phyloP scores from a whole-genome alignment of 108 stramenopile species.

The Fragilaria crotonensis region DNA sequence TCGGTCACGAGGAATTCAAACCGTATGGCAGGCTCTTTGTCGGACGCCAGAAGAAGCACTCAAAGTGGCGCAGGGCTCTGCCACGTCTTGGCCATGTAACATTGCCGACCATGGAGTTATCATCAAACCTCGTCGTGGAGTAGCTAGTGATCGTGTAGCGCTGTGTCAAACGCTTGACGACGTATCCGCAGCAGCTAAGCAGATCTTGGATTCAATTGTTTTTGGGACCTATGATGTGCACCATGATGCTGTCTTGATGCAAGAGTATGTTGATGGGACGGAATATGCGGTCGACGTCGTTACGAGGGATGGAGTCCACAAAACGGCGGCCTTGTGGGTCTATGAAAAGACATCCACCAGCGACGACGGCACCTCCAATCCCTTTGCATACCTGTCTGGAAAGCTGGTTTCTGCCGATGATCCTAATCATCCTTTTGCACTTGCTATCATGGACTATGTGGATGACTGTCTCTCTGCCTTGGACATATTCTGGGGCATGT shows the following conservation, averaged over 20 bases:
- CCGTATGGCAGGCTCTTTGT: background rate
- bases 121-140: slow-evolving; percentile 75
- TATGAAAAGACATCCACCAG: slow-evolving; percentile 65
- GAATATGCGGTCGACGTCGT: slow-evolving; percentile 84
- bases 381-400: slow-evolving; percentile 61
- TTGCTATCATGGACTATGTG: slow-evolving; percentile 29
- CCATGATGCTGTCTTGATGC: slow-evolving; percentile 47
- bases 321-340: slow-evolving; percentile 76
- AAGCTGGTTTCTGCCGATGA: slow-evolving; percentile 26
- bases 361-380: slow-evolving; percentile 50
- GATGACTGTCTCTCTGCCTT: slow-evolving; percentile 29
- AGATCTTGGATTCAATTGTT: slow-evolving; percentile 47
- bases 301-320: slow-evolving; percentile 57
- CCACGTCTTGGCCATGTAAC: background rate
- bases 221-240: slow-evolving; percentile 43
- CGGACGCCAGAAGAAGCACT: background rate
- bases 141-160: slow-evolving; percentile 75
- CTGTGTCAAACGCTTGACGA: slow-evolving; percentile 47
- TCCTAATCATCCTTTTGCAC: slow-evolving; percentile 13
- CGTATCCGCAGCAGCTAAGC: slow-evolving; percentile 40
- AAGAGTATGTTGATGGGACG: slow-evolving; percentile 42
- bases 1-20: background rate
- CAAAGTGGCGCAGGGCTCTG: background rate
- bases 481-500: slow-evolving; percentile 33
- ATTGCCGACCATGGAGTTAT: slow-evolving; percentile 38